Evolutionary conservation across 176 grass and related monocot genomes (phyloP), one percentile per base, ranked within the genome.

Genomic region (Thinopyrum elongatum): DNA sequence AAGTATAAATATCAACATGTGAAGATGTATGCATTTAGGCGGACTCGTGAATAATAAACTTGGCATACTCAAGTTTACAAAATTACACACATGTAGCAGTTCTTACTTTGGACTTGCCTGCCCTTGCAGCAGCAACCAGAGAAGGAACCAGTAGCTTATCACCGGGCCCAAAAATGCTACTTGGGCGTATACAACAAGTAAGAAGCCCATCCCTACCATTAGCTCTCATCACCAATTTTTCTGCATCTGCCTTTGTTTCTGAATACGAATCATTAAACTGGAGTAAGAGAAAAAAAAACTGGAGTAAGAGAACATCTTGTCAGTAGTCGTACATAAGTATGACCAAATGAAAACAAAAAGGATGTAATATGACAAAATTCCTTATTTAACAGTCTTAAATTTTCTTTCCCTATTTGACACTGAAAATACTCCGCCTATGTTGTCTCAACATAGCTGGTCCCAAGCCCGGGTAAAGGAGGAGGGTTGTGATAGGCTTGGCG

Each of bases 211-310:
- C 76, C 84, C 88, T 92, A 35, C 94, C 92, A 86, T 96, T 99
- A 80, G 94, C 97, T 65, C 93, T 92, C 82, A 96, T 89, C 53
- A 96, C 94, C 75, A 94, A 12, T 66, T 87, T 99, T 92, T 99
- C 97, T 70, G 88, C 97, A 88, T 99, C 94, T 87, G 97, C 90
- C 81, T 99, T 99, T 15, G 97, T 99, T 93, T 99, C 94, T 82
- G 97, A 99, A 85, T 99, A 99, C 27, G 97, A 96, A 84, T 96
- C 97, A 86, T 99, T 99, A 90, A 96, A 99, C 97, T 99, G 80
- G 34, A 89, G 66, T 80, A 86, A 90, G 84, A 84, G 70, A 84
- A 78, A n/a, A n/a, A n/a, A n/a, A 90, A 96, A 99, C 97, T 99
- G 80, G 34, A 89, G 66, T 80, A 86, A 90, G 84, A 84, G 70